Evolutionary conservation across 306 rosid species (phyloP).

Genomic region (Macrotyloma uniflorum): DNA sequence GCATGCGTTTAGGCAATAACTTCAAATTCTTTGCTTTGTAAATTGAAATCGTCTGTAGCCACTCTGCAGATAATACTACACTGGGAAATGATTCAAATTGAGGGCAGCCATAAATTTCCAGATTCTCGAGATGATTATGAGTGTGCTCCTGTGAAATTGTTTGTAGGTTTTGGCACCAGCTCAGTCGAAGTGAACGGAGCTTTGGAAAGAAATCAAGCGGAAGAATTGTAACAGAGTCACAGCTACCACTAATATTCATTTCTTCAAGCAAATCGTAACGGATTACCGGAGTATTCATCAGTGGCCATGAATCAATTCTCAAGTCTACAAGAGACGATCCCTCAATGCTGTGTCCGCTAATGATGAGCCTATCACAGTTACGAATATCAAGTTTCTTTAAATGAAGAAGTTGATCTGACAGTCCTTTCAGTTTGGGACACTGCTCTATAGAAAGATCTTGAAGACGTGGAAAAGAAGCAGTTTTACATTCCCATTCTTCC

Average conservation of each 20-base stretch:
- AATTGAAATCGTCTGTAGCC: accelerated
- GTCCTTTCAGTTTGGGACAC: not conserved
- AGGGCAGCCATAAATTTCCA: not conserved
- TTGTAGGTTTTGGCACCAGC: not conserved
- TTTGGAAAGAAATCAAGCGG: not conserved
- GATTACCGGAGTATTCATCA: not conserved
- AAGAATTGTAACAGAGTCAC: not conserved
- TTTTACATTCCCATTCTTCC: not conserved
- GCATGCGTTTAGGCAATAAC: not conserved
- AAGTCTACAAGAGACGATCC: not conserved
- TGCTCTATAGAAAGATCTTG: accelerated
- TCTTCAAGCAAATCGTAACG: not conserved
- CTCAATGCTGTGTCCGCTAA: not conserved
- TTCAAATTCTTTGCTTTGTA: not conserved
- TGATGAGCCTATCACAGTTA: not conserved
- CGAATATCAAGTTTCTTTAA: not conserved
- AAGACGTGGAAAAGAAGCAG: not conserved
- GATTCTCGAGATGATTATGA: not conserved
- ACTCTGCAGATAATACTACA: not conserved
- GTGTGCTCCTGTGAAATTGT: not conserved
- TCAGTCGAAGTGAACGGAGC: not conserved
- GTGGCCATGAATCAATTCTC: not conserved
- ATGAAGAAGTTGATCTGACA: not conserved
- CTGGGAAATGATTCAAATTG: not conserved
- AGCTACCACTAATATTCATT: not conserved